These are phyloP conservation scores for Magnusiomyces ingens DNA, from an alignment of 1,139 yeast species.

Conservation along the genomic window DNA sequence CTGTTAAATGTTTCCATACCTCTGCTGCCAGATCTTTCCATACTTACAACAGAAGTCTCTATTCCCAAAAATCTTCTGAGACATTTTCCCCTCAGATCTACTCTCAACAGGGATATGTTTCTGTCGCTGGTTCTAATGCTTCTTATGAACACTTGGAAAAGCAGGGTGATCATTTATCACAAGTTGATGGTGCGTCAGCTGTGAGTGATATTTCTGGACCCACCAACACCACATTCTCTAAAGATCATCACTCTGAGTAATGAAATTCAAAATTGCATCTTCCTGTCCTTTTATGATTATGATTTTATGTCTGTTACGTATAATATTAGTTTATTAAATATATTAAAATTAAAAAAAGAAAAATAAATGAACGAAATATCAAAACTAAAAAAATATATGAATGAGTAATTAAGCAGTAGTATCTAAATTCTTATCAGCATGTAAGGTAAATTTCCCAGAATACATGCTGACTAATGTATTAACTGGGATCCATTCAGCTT, in stretches of 20 bases:
- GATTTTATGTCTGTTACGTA: no score
- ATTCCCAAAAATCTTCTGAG: no score
- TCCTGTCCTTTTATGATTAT: no score
- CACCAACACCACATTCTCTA: conserved; percentile 1
- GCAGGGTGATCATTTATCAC: background rate
- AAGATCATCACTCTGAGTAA: background rate
- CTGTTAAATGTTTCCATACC: background rate
- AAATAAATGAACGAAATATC: background rate
- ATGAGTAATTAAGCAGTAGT: background rate
- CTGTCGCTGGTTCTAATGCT: conserved; percentile 3
- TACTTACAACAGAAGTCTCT: background rate
- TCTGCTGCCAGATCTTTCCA: background rate
- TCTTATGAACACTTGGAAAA: background rate
- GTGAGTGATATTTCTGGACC: conserved; percentile 3
- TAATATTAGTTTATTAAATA: no score
- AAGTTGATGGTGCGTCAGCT: background rate
- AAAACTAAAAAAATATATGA: conserved; percentile 31
- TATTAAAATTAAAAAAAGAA: background rate
- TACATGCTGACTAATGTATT: conserved; percentile 16
- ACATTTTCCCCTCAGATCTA: conserved; percentile 3
- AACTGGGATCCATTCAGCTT: conserved; percentile 17
- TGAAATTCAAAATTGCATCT: no score
- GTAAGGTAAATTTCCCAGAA: conserved; percentile 21
- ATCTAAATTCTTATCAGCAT: conserved; percentile 23
- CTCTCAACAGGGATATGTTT: background rate